Evolutionary conservation across 768 basidiomycete genomes (phyloP).

Genomic region (Tremella yokohamensis): DNA sequence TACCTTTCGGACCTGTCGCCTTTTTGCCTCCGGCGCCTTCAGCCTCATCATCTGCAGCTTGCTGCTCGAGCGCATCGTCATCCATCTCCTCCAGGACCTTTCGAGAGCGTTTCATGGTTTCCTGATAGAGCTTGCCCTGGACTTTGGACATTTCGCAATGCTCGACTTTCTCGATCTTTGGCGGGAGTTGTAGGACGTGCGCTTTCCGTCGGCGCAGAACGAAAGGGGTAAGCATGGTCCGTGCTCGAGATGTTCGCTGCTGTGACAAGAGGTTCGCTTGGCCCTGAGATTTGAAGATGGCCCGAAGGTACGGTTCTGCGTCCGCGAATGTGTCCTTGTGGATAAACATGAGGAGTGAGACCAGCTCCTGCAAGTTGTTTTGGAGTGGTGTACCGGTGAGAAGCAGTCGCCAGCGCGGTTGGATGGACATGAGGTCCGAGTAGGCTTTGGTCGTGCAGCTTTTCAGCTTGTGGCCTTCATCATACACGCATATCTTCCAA

Average conservation of each 20-base stretch:
- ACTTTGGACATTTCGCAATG: constrained; percentile 88
- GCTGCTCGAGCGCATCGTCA: constrained; percentile 45
- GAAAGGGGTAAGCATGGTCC: constrained; percentile 99
- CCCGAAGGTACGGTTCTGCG: constrained; percentile 69
- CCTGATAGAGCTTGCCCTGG: constrained; percentile 78
- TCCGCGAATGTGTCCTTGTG: constrained; percentile 83
- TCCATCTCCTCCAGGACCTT: constrained; percentile 57
- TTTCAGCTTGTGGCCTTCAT: constrained; percentile 96
- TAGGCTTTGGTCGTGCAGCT: constrained; percentile 98
- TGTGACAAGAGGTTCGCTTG: constrained; percentile 85
- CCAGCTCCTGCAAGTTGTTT: constrained; percentile 56
- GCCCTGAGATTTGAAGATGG: constrained; percentile 91
- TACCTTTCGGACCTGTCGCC: constrained; percentile 44
- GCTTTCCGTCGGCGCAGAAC: constrained; percentile 95
- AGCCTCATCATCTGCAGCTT: constrained; percentile 42
- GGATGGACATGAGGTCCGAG: constrained; percentile 76
- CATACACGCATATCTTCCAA: constrained; percentile 80
- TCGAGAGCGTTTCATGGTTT: constrained; percentile 77
- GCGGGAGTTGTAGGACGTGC: constrained; percentile 84
- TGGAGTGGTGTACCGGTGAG: constrained; percentile 92
- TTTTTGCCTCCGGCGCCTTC: constrained; percentile 38
- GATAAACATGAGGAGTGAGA: constrained; percentile 94
- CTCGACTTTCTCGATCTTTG: constrained; percentile 86
- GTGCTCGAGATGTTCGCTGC: constrained; percentile 88
- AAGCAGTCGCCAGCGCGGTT: constrained; percentile 82